Base-by-base conservation (phyloP, 768 basidiomycete genomes). In the Rickenella mellea region DNA sequence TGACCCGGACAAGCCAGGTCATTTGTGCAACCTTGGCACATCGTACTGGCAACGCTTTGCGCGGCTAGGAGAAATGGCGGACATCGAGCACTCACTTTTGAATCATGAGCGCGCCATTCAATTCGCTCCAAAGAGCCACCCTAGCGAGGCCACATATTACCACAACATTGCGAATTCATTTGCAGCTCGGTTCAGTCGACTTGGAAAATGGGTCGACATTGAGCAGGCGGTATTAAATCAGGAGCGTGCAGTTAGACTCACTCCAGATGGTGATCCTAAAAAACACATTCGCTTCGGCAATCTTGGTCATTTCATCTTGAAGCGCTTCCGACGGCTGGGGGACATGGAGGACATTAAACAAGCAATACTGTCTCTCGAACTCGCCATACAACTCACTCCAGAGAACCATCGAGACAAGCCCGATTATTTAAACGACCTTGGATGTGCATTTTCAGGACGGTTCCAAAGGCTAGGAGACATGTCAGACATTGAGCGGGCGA, bases 351-450 rank as follows among this genome's bases (percentile, higher is more conserved):
- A 47, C 37, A 31, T 51, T 17, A 32, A 50, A 10, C 4, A 39
- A 17, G 40, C 50, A 14, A 43, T 51, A 14, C 29, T 27, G 3
- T 14, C 20, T 17, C 29, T 21, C 12, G 27, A 21, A n/a, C 15
- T 11, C 2, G 50, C 48, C 15, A 17, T 50, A 3, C 25, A 26
- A 6, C 45, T 50, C 27, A 43, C 33, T 15, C 45, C 48, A 14
- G 39, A 47, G 28, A 29, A 33, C 15, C 45, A 51, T 40, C 37
- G 38, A n/a, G 30, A 43, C 12, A 46, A 37, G 32, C 38, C 40
- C 11, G 29, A 27, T 1, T 27, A 14, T 15, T 24, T 50, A 9
- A 39, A 25, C 19, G 44, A 42, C 30, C 49, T 50, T 40, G 49
- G 45, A 7, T 15, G 15, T 6, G 17, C 45, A 3, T 31, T 32